A percentile compares a stretch with the other conserved stretches of the same genome.
These are phyloP conservation scores for Lentinula lateritia DNA, from an alignment of 768 basidiomycete genomes.

Conservation along the genomic window DNA sequence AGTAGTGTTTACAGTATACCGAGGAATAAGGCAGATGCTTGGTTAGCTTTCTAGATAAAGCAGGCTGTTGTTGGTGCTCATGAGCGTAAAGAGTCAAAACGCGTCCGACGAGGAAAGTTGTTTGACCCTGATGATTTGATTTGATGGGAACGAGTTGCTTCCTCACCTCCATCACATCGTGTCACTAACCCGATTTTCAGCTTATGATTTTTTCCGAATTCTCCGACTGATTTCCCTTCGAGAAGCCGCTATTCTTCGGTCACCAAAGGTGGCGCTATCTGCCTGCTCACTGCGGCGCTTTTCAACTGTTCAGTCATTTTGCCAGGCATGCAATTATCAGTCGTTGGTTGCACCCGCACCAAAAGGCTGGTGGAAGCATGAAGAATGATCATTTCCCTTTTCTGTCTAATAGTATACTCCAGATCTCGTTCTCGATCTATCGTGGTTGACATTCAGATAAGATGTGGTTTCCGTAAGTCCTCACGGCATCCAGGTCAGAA, in stretches of 20 bases:
- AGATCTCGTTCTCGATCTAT: not conserved
- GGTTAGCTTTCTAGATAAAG: not conserved
- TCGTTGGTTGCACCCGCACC: not conserved
- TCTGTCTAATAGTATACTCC: not conserved
- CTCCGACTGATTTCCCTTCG: not conserved
- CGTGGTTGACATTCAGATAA: not conserved
- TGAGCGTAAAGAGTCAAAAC: constrained; percentile 1
- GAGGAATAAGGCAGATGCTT: not conserved
- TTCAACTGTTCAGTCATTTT: not conserved
- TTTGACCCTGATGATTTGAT: not conserved
- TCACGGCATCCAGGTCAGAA: not conserved
- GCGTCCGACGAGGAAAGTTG: not conserved
- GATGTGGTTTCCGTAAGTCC: not conserved
- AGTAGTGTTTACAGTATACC: not conserved
- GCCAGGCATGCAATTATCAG: not conserved
- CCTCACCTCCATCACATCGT: not conserved
- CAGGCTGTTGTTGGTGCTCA: not conserved
- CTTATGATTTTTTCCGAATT: not conserved
- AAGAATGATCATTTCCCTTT: not conserved
- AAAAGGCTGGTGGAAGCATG: too few relatives aligned
- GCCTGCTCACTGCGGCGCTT: not conserved
- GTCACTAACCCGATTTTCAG: not conserved
- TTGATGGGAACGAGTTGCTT: not conserved
- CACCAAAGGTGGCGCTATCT: not conserved
- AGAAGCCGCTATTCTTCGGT: not conserved